phyloP scores from a whole-genome alignment of 257 asterid genomes.

The Scutellaria barbata region DNA sequence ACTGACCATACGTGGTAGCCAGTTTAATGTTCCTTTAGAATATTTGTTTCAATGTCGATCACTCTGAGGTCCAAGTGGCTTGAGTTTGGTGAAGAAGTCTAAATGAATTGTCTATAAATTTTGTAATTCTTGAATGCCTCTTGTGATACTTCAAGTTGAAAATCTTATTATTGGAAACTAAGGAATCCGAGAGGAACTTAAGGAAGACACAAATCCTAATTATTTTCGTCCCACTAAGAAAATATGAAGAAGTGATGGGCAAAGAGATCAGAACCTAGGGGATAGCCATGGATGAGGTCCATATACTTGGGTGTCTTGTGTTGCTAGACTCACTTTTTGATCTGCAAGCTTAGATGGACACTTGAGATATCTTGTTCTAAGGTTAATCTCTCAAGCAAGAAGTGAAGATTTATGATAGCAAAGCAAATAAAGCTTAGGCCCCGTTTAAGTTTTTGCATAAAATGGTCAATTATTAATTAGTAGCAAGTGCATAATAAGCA shows the following conservation, averaged over 20 bases:
- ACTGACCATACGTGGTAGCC: not conserved
- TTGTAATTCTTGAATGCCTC: no score
- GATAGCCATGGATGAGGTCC: no score
- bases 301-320: not conserved
- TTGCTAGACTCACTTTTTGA: not conserved
- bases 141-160: no score
- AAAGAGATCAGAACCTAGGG: no score
- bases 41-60: not conserved
- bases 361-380: not conserved
- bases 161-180: no score
- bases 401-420: not conserved
- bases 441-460: not conserved
- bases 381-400: not conserved
- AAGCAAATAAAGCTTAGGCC: constrained; percentile 1
- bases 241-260: not conserved
- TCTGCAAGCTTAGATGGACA: not conserved
- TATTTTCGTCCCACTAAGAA: no score
- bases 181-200: no score
- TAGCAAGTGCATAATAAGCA: not conserved
- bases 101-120: not conserved
- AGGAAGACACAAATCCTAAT: no score
- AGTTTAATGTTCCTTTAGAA: not conserved
- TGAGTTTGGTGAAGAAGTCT: constrained; percentile 2
- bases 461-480: not conserved
- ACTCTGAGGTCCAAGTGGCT: not conserved